Evolutionary conservation across 2,329 filamentous ascomycete genomes (phyloP).

Genomic region (Colletotrichum sp.): DNA sequence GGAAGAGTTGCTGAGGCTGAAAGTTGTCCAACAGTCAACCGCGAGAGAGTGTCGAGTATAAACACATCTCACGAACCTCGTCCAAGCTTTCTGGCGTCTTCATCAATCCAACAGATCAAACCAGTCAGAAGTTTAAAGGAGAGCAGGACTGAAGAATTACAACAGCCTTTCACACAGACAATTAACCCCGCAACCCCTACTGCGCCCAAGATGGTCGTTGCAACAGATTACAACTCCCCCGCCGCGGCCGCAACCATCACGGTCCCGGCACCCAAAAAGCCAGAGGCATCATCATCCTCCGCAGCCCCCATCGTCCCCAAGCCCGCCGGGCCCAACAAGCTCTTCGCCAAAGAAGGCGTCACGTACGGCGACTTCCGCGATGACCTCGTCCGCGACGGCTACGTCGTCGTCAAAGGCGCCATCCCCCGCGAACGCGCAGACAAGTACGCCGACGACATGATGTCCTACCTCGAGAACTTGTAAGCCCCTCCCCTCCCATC

Average conservation of each 20-base stretch:
- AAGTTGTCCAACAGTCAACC: not conserved
- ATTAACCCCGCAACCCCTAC: not conserved
- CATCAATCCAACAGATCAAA: not conserved
- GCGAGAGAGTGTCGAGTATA: not conserved
- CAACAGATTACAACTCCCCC: not conserved
- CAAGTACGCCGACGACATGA: not conserved
- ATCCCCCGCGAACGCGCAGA: not conserved
- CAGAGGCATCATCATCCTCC: not conserved
- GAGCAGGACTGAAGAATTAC: not conserved
- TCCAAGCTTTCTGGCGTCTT: not conserved
- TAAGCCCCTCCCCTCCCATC: not conserved
- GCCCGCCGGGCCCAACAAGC: not conserved
- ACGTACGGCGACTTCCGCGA: not conserved
- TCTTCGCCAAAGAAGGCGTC: not conserved
- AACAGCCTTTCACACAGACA: not conserved
- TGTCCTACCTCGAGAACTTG: not conserved
- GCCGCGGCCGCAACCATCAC: not conserved
- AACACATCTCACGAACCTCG: not conserved
- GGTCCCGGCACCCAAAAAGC: not conserved
- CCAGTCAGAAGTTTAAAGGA: too few relatives aligned
- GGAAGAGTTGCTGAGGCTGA: not conserved
- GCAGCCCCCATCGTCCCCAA: not conserved
- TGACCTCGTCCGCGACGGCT: not conserved
- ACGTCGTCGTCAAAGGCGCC: not conserved
- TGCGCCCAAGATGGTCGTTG: not conserved